Percentiles rank a stretch among this genome's conserved stretches.
These are phyloP conservation scores for Colletotrichum magnum DNA, from an alignment of 2,329 filamentous ascomycete species.

Conservation along the genomic window DNA sequence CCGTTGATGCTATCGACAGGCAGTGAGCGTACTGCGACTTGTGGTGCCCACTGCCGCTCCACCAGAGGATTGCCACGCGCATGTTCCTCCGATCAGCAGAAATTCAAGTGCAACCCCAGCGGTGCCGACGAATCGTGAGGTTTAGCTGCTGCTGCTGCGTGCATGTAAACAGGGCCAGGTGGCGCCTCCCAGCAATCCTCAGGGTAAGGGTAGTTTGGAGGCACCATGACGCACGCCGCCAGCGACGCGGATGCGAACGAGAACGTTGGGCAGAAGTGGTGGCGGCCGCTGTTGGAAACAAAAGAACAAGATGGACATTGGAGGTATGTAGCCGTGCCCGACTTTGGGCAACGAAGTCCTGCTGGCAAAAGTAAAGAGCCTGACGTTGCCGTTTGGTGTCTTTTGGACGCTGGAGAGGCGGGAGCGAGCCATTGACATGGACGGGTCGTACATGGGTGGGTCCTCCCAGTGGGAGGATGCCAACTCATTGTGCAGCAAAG, in stretches of 20 bases:
- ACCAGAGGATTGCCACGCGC: not conserved
- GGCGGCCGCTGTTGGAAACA: not conserved
- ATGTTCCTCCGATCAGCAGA: slow-evolving; percentile 18
- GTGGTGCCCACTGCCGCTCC: slow-evolving; percentile 2
- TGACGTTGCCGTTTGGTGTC: slow-evolving; percentile 21
- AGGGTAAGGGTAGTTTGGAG: slow-evolving; percentile 18
- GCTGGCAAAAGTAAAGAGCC: slow-evolving; percentile 29
- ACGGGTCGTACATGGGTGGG: slow-evolving; percentile 42
- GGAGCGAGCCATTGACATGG: slow-evolving; percentile 41
- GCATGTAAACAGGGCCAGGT: not conserved
- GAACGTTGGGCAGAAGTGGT: not conserved
- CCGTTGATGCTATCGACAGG: not conserved
- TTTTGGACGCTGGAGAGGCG: slow-evolving; percentile 12
- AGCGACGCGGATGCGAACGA: slow-evolving; percentile 21
- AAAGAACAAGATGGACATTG: not conserved
- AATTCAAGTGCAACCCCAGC: slow-evolving; percentile 12
- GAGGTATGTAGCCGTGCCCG: slow-evolving; percentile 21
- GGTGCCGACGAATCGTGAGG: not conserved
- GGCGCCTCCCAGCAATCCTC: not conserved
- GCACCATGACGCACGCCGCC: slow-evolving; percentile 20
- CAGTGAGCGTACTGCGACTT: not conserved
- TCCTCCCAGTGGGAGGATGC: slow-evolving; percentile 41
- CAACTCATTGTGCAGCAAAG: slow-evolving; percentile 43
- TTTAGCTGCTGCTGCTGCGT: not conserved
- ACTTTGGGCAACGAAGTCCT: slow-evolving; percentile 12